phyloP scores from a whole-genome alignment of 176 grass and related monocot genomes.

The Cymbopogon citratus region DNA sequence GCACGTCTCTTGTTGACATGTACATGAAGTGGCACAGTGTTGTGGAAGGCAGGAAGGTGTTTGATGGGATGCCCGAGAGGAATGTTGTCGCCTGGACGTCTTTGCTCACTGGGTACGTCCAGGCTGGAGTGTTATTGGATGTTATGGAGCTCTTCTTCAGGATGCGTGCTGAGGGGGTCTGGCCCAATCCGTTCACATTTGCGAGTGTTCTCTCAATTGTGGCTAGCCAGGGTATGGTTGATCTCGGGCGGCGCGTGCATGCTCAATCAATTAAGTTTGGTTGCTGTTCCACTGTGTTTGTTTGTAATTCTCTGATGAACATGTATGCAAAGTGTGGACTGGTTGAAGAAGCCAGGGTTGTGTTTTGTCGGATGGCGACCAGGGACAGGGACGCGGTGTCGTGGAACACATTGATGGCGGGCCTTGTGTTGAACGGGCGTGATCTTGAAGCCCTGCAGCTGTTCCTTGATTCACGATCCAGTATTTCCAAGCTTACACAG shows the following conservation, averaged over 20 bases:
- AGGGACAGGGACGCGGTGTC: constrained; percentile 40
- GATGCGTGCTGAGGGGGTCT: constrained; percentile 40
- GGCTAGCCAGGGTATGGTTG: constrained; percentile 12
- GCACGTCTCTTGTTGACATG: constrained; percentile 42
- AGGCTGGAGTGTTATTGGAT: background rate
- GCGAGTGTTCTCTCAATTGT: constrained; percentile 33
- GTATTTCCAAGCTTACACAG: constrained; percentile 31
- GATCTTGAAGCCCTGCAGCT: constrained; percentile 48
- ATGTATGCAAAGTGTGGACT: constrained; percentile 58
- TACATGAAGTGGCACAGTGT: constrained; percentile 38
- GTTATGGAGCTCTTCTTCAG: constrained; percentile 42
- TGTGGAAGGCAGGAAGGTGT: constrained; percentile 20
- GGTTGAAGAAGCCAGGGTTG: constrained; percentile 39
- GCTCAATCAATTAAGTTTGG: constrained; percentile 53
- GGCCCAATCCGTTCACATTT: constrained; percentile 37
- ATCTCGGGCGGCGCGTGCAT: constrained; percentile 31
- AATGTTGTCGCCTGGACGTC: constrained; percentile 49
- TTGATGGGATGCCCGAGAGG: constrained; percentile 40
- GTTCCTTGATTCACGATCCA: constrained; percentile 41
- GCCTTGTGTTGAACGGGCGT: constrained; percentile 45
- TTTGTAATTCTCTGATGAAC: constrained; percentile 63
- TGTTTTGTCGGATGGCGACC: constrained; percentile 45
- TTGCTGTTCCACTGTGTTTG: background rate
- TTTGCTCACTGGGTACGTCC: constrained; percentile 26
- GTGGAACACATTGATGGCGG: constrained; percentile 57